Percentiles rank a stretch among this genome's conserved stretches.
Conservation (phyloP, 2,329 filamentous ascomycete genomes). For the Cladophialophora psammophila region DNA sequence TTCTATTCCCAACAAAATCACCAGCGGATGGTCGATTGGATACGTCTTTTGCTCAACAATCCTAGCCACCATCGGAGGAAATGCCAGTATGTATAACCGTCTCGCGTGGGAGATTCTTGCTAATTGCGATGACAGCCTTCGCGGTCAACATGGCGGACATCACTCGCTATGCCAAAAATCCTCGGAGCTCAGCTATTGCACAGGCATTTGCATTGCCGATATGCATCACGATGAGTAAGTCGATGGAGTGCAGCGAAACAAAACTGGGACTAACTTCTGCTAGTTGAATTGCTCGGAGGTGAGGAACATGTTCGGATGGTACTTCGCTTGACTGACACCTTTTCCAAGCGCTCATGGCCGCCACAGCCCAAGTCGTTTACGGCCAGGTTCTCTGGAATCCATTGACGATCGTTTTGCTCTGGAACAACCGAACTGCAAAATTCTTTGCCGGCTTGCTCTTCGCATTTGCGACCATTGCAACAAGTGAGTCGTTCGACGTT, state of each 20-base stretch:
- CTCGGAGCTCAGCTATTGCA: slow-evolving; percentile 47
- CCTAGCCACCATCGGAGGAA: slow-evolving; percentile 27
- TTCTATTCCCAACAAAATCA: slow-evolving; percentile 33
- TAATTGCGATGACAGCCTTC: slow-evolving; percentile 45
- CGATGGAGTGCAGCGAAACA: neutral
- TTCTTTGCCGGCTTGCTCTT: slow-evolving; percentile 44
- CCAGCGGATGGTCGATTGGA: slow-evolving; percentile 54
- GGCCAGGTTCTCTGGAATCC: slow-evolving; percentile 45
- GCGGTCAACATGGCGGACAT: slow-evolving; percentile 49
- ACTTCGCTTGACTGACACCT: slow-evolving; percentile 18
- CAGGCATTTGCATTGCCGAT: slow-evolving; percentile 48
- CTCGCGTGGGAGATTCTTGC: neutral
- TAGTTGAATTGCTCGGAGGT: neutral
- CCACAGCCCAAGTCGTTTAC: slow-evolving; percentile 45
- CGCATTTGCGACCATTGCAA: slow-evolving; percentile 39
- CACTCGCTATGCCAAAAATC: slow-evolving; percentile 45
- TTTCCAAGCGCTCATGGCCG: slow-evolving; percentile 45
- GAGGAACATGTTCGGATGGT: neutral
- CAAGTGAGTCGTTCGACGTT: slow-evolving; percentile 10
- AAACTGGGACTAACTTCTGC: neutral
- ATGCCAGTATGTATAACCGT: slow-evolving; percentile 17
- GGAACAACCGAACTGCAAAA: slow-evolving; percentile 42
- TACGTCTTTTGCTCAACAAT: slow-evolving; percentile 44
- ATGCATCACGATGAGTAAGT: slow-evolving; percentile 49
- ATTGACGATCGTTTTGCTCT: slow-evolving; percentile 41